Evolutionary conservation across 768 basidiomycete species (phyloP).

Genomic region (Fistulinella prunicolor): DNA sequence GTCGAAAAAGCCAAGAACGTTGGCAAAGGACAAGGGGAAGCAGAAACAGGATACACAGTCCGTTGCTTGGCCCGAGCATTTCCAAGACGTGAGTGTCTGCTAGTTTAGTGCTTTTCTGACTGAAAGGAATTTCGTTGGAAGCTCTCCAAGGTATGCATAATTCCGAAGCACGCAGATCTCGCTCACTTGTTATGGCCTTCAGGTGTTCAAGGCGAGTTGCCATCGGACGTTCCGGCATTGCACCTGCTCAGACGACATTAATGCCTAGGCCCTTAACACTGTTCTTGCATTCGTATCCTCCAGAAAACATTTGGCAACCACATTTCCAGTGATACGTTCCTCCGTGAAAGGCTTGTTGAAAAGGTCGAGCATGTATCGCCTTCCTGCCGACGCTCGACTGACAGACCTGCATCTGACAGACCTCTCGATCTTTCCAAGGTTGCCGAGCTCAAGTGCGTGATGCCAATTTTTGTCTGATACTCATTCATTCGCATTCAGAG

Average conservation of each 20-base stretch:
- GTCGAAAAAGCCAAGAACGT: not conserved
- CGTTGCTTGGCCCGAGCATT: slow-evolving; percentile 59
- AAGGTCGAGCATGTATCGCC: slow-evolving; percentile 41
- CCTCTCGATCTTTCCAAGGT: slow-evolving; percentile 76
- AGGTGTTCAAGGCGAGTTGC: slow-evolving; percentile 45
- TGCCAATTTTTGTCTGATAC: not conserved
- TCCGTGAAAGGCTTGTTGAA: slow-evolving; percentile 83
- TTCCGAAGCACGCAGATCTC: accelerated
- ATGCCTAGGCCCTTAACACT: slow-evolving; percentile 74
- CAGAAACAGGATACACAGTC: slow-evolving; percentile 7
- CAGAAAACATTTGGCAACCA: slow-evolving; percentile 74
- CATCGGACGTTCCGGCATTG: not conserved
- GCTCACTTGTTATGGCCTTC: not conserved
- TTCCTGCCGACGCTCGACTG: not conserved
- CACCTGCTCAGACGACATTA: not conserved
- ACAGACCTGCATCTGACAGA: slow-evolving; percentile 43
- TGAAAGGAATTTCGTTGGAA: slow-evolving; percentile 20
- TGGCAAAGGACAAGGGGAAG: slow-evolving; percentile 11
- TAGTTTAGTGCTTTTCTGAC: not conserved
- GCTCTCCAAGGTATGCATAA: slow-evolving; percentile 56
- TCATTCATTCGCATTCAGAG: slow-evolving; percentile 38
- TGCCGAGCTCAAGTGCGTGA: slow-evolving; percentile 74
- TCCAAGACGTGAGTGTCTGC: slow-evolving; percentile 42
- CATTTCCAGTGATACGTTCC: slow-evolving; percentile 68
- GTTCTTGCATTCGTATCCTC: slow-evolving; percentile 86